phyloP scores from a whole-genome alignment of 1,139 yeast genomes.

The Geotrichum bryndzae region DNA sequence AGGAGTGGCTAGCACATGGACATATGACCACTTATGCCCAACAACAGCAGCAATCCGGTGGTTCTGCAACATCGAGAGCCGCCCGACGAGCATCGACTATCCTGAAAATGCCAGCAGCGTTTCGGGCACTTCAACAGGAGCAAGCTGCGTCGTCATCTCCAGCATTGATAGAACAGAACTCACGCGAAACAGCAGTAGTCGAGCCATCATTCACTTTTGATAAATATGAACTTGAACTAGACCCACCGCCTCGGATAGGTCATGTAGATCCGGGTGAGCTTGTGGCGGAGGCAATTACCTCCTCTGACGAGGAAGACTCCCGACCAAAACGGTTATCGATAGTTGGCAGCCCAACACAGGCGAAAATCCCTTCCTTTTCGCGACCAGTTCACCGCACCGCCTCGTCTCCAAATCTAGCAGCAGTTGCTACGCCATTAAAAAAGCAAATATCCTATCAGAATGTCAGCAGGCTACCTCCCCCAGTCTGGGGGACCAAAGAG shows the following conservation, averaged over 20 bases:
- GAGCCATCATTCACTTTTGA: neutral
- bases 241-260: neutral
- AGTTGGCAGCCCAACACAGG: neutral
- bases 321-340: neutral
- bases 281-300: neutral
- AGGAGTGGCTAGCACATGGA: neutral
- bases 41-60: neutral
- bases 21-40: slow-evolving; percentile 1
- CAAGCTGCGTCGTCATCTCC: neutral
- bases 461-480: neutral
- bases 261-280: neutral
- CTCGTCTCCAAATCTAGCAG: slow-evolving; percentile 2
- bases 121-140: slow-evolving; percentile 2
- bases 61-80: neutral
- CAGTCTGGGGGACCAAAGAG: neutral
- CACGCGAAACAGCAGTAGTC: neutral
- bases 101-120: slow-evolving; percentile 9
- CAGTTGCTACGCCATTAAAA: neutral
- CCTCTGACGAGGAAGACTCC: neutral
- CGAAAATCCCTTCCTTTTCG: neutral
- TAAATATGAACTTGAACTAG: neutral
- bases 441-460: neutral
- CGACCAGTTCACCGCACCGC: slow-evolving; percentile 5
- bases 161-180: neutral
- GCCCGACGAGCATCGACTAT: neutral